phyloP scores from a whole-genome alignment of 2,329 filamentous ascomycete species.

The Fusarium mundagurra region DNA sequence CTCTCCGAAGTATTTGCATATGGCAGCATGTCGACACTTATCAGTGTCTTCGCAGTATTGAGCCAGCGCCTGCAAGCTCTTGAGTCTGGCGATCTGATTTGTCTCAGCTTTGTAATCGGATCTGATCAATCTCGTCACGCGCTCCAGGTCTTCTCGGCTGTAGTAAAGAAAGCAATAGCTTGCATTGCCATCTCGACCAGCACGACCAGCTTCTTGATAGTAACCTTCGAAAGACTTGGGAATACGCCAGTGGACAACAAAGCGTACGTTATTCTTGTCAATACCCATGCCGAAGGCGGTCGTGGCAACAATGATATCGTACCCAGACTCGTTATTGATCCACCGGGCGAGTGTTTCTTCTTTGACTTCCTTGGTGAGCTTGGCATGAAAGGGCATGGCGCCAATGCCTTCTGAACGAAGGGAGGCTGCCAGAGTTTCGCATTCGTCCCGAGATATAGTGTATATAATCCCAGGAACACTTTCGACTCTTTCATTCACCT shows the following conservation, averaged over 20 bases:
- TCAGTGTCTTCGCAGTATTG: conserved; percentile 82
- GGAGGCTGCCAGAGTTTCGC: conserved; percentile 73
- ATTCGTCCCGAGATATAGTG: conserved; percentile 78
- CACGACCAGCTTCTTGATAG: conserved; percentile 94
- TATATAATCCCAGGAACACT: conserved; percentile 83
- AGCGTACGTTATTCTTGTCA: conserved; percentile 93
- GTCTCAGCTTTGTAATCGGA: conserved; percentile 54
- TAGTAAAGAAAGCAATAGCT: conserved; percentile 92
- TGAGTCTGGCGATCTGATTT: conserved; percentile 62
- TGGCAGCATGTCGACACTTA: conserved; percentile 78
- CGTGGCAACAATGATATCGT: conserved; percentile 93
- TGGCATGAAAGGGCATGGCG: conserved; percentile 77
- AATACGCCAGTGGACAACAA: conserved; percentile 93
- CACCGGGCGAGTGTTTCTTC: conserved; percentile 76
- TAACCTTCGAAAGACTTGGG: conserved; percentile 96
- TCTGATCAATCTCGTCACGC: conserved; percentile 68
- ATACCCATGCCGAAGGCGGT: conserved; percentile 99
- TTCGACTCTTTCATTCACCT: conserved; percentile 63
- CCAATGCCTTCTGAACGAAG: conserved; percentile 76
- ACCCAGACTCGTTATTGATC: conserved; percentile 78
- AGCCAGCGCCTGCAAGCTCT: conserved; percentile 75
- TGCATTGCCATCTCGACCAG: conserved; percentile 88
- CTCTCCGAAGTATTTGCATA: conserved; percentile 83
- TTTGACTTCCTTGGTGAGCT: conserved; percentile 73
- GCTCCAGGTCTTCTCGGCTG: conserved; percentile 84